phyloP scores from a whole-genome alignment of 208 protist genomes.

The Acanthamoeba sp. region DNA sequence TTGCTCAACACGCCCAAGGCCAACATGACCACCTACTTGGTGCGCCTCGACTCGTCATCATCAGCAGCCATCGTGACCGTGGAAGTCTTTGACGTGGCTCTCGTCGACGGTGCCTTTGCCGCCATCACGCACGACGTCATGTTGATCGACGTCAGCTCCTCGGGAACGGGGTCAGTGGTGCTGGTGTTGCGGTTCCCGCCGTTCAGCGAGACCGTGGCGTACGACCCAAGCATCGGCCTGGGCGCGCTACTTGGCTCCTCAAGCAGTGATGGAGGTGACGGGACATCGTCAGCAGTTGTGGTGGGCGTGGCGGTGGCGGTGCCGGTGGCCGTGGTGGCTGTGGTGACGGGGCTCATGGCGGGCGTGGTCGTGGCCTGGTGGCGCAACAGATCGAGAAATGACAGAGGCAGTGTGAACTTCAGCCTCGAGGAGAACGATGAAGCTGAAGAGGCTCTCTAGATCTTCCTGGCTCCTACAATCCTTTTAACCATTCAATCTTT shows the following conservation, averaged over 20 bases:
- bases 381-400: not conserved
- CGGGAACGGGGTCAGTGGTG: not conserved
- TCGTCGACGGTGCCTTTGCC: not conserved
- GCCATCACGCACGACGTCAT: not conserved
- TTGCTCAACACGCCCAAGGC: not conserved
- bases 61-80: not conserved
- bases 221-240: slow-evolving; percentile 2
- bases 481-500: too few relatives aligned
- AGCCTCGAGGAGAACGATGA: too few relatives aligned
- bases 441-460: too few relatives aligned
- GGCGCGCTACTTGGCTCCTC: not conserved
- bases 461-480: too few relatives aligned
- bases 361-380: not conserved
- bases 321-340: not conserved
- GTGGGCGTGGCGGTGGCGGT: not conserved
- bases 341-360: not conserved
- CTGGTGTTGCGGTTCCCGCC: not conserved
- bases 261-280: not conserved
- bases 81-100: not conserved
- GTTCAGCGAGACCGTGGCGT: not conserved
- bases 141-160: not conserved
- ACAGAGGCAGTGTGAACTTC: not conserved
- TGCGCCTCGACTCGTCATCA: not conserved
- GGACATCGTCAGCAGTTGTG: not conserved
- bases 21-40: slow-evolving; percentile 21